These are phyloP conservation scores for Golubevia sp. DNA, from an alignment of 1,284 basidiomycete species.

Conservation along the genomic window DNA sequence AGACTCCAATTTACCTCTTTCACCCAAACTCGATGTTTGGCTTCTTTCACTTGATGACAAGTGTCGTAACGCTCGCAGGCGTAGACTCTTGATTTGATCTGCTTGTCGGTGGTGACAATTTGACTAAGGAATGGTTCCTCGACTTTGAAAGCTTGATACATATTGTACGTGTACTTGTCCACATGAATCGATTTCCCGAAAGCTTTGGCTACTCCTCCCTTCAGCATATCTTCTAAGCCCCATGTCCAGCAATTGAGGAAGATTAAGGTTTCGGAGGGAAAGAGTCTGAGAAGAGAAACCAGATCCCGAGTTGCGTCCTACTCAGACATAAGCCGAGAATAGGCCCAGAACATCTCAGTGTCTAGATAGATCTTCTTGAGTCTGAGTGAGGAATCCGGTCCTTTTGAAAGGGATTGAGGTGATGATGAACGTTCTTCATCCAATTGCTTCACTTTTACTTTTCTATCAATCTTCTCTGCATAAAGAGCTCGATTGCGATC, in stretches of 20 bases:
- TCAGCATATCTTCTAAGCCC: constrained; percentile 37
- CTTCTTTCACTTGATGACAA: constrained; percentile 4
- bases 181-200: constrained; percentile 35
- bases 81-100: constrained; percentile 23
- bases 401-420: too few species aligned
- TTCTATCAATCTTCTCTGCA: too few species aligned
- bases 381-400: constrained; percentile 13
- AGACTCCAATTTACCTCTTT: not conserved
- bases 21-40: constrained; percentile 14
- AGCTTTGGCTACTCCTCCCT: constrained; percentile 24
- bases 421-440: too few species aligned
- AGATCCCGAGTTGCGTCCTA: constrained; percentile 32
- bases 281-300: constrained; percentile 25
- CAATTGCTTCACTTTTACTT: too few species aligned
- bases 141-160: constrained; percentile 23
- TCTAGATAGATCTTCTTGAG: constrained; percentile 49
- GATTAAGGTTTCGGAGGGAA: constrained; percentile 28
- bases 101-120: constrained; percentile 20
- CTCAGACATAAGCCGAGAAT: constrained; percentile 20
- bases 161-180: constrained; percentile 35
- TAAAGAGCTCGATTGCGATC: too few species aligned
- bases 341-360: constrained; percentile 32
- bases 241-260: constrained; percentile 48
- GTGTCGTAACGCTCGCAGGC: constrained; percentile 29
- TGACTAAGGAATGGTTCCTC: constrained; percentile 27